Evolutionary conservation across 768 basidiomycete genomes (phyloP), one percentile per base, ranked within the genome.

Genomic region (Mycena latifolia): DNA sequence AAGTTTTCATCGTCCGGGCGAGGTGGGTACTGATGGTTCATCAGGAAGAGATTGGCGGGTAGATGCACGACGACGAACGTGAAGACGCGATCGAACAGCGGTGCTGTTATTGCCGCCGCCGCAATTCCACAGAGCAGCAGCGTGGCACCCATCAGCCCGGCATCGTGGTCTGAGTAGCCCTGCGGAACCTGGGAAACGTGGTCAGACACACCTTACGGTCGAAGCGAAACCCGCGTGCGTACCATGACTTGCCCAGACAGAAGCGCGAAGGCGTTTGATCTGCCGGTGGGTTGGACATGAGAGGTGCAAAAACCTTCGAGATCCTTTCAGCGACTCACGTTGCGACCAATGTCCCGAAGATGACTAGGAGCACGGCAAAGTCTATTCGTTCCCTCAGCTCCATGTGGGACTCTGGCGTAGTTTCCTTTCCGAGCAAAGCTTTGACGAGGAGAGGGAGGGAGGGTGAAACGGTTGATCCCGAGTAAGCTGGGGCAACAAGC

Each of bases 11-110:
- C 2, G 88, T 86, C 17, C 85, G 61, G 0, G 87, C 91, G 45
- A 93, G 80, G 63, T 87, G 87, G 66, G 90, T 85, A 10, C 60
- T 61, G 39, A 25, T n/a, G 20, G 25, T 61, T 25, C 12, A 18
- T 53, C 24, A 53, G 41, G 20, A n/a, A 5, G 20, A 54, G n/a
- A 14, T 39, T 35, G 25, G 12, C 45, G 10, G 22, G 18, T 20
- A 22, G n/a, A 43, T 12, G 37, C 4, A 8, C 12, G n/a, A 35
- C 22, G 51, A 45, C 60, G 1, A 10, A 61, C 60, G 92, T 94
- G 66, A 95, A 87, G 24, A 93, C 86, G 24, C 93, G 88, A 71
- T 94, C 93, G 71, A 94, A 90, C 3, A 94, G 76, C 0, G 93
- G 94, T 1, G 93, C 88, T 0, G 89, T 86, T 48, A 89, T 71